Conservation (phyloP, 176 grass and related monocot species). For the Triticum turgidum region DNA sequence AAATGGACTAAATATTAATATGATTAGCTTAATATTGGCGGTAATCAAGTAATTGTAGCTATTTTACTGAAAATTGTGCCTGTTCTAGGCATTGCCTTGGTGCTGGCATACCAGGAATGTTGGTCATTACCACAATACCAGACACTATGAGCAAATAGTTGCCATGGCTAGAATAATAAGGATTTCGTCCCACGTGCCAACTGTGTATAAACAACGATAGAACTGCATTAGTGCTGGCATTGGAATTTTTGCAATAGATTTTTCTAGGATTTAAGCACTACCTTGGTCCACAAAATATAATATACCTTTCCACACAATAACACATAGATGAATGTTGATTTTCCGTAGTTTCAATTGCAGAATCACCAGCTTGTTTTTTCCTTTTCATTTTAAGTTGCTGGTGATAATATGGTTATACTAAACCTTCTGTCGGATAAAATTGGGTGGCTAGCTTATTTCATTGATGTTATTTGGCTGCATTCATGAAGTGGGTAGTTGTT, state of each 20-base stretch:
- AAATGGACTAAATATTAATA: neutral
- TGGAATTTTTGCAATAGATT: neutral
- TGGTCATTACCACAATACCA: neutral
- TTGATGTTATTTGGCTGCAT: too few species aligned
- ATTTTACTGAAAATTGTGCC: neutral
- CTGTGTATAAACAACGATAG: neutral
- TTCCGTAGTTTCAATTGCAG: neutral
- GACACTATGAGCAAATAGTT: too few species aligned
- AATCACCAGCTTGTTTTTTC: neutral
- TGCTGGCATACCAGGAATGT: neutral
- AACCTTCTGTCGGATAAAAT: neutral
- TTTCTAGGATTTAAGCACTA: neutral
- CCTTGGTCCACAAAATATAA: neutral
- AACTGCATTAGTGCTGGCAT: neutral
- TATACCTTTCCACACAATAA: neutral
- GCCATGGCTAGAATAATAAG: too few species aligned
- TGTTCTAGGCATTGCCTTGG: constrained; percentile 6
- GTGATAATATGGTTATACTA: constrained; percentile 1
- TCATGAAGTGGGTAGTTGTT: neutral
- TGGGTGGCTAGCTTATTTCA: neutral
- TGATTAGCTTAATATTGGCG: constrained; percentile 3
- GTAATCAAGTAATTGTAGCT: neutral
- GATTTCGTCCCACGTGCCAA: neutral
- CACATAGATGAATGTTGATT: neutral
- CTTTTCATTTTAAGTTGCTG: constrained; percentile 7